Evolutionary conservation across 495 filamentous ascomycete genomes (phyloP), one percentile per base, ranked within the genome.

Genomic region (Penicillium verhagenii): DNA sequence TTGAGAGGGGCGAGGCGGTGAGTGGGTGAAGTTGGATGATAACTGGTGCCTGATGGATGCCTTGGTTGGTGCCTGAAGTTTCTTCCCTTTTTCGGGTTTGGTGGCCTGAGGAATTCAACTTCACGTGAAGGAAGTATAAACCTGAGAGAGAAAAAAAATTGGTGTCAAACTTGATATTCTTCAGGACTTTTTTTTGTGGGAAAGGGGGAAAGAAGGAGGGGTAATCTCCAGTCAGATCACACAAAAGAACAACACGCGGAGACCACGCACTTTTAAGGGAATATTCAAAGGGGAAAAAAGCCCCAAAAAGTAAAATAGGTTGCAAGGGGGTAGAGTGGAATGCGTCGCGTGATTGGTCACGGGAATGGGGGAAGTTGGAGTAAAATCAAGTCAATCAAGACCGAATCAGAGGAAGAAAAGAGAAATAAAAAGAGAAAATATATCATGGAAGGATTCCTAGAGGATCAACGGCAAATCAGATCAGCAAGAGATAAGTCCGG

Each of bases 1-100:
- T 61, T 54, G 59, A 62, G 64, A 67, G 63, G 65, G 65, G 65
- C 50, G 62, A 65, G 65, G 65, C 65, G 65, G 65, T 68, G 63
- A 68, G 42, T 6, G 42, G n/a, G 21, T 45, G 42, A 45, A n/a
- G 11, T 23, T 43, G 19, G 24, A 13, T 45, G 23, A 11, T 39
- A 16, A 39, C 19, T 45, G 23, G 2, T 26, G 42, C 23, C 23
- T 28, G 11, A 45, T 16, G 1, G 1, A 16, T 21, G 23, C 23
- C 11, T n/a, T 38, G 21, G 8, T 31, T 25, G 21, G 25, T 38
- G 58, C 56, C 61, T 62, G 43, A 52, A 35, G 33, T 35, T 35
- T 16, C 33, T 16, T 35, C n/a, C n/a, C n/a, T n/a, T n/a, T n/a
- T n/a, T n/a, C n/a, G n/a, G n/a, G n/a, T 35, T 14, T 4, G 4